Conservation (phyloP, 2,329 filamentous ascomycete species). For the Botryosphaeria dothidea region DNA sequence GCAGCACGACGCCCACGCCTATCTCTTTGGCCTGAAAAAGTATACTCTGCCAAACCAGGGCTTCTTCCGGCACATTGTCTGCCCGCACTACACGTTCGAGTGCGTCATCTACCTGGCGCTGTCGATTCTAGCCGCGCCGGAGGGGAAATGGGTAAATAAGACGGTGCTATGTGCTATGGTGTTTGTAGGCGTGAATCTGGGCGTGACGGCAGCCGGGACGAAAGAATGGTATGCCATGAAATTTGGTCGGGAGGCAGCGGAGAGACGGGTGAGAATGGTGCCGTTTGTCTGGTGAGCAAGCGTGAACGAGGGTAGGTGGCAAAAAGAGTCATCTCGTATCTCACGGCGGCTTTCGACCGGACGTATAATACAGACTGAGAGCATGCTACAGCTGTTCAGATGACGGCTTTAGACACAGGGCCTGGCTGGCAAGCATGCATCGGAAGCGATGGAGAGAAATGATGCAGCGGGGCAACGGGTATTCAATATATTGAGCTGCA, state of each 20-base stretch:
- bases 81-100: constrained; percentile 91
- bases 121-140: constrained; percentile 71
- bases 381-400: neutral
- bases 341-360: neutral
- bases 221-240: constrained; percentile 75
- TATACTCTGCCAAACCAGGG: constrained; percentile 79
- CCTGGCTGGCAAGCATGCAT: neutral
- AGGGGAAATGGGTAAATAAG: constrained; percentile 65
- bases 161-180: constrained; percentile 69
- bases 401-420: neutral
- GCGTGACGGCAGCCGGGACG: constrained; percentile 76
- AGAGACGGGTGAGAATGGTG: constrained; percentile 72
- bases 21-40: constrained; percentile 43
- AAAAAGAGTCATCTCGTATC: neutral
- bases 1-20: constrained; percentile 65
- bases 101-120: constrained; percentile 81
- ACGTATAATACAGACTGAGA: neutral
- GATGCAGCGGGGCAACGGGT: neutral
- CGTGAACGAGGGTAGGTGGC: neutral
- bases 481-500: constrained; percentile 12
- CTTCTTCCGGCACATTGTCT: constrained; percentile 71
- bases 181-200: constrained; percentile 79
- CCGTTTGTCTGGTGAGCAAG: constrained; percentile 55
- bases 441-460: neutral
- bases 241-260: constrained; percentile 68